Base-by-base conservation (phyloP, 2,329 filamentous ascomycete genomes). In the Claviceps sp. region DNA sequence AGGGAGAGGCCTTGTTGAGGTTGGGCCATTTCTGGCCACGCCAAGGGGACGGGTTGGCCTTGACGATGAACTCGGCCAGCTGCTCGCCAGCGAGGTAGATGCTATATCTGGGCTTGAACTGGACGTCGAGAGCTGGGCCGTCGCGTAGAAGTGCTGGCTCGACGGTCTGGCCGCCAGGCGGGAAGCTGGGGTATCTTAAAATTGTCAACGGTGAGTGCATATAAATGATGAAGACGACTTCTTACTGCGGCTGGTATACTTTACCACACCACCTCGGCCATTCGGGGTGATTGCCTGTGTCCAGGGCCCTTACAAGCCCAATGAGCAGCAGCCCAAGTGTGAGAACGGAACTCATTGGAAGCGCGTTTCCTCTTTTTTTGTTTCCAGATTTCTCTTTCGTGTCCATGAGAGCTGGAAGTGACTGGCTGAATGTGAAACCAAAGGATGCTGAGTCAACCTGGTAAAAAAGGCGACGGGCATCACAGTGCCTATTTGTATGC, bases 181-280 rank as follows among this genome's bases (percentile, higher is more conserved):
- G 65, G 52, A 72, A 75, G 47, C 64, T 67, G 0, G 69, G 66
- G 51, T 65, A 64, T 40, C 66, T 66, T 43, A 1, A 13, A 17
- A 2, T 2, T 7, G 4, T 9, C 16, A 49, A 17, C 13, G 23
- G 17, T 9, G n/a, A 5, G n/a, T 11, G n/a, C 9, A 23, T 5
- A 14, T 5, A 5, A 5, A 42, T 6, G 8, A 40, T 40, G 13
- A 42, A 34, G 16, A 45, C 22, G 23, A 11, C 17, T 7, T 45
- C 56, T 50, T 60, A 73, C 61, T 68, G 68, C 6, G 67, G 54
- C 55, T 73, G 55, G 55, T 75, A 74, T 4, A 68, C 71, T 50
- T 74, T 74, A 17, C 72, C 71, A 53, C 72, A 75, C 72, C 71
- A 74, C 45, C 71, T 62, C 13, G 66, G 66, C 70, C 68, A 71